Evolutionary conservation across 345 rosid genomes (phyloP), one percentile per base, ranked within the genome.

Genomic region (Linum usitatissimum): DNA sequence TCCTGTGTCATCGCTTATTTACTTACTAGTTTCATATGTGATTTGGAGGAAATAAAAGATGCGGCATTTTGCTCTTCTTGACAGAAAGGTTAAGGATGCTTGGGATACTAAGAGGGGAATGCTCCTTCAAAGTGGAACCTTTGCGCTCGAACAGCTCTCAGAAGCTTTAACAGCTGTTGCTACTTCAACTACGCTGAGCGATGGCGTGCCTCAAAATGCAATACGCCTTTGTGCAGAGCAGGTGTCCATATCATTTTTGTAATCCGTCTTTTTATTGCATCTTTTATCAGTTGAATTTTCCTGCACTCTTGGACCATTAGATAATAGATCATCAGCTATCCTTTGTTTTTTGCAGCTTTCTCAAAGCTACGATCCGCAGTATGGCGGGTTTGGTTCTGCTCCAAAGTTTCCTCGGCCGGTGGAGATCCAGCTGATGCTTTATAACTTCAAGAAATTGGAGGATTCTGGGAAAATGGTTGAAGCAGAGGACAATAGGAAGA

Each of bases 361-460:
- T 19, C 64, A 66, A 53, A 85, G 78, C 71, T 92, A 84, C 55
- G 98, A 92, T 72, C 74, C 89, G 3, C 57, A 60, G 68, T 83
- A 54, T 53, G 96, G 93, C 64, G 98, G 98, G 34, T 92, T 92
- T 81, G 98, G 98, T 73, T 80, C 89, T 65, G 91, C 95, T 12
- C 96, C 98, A 12, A 92, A 92, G 80, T 92, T 92, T 79, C 98
- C 96, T 6, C 81, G 96, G 64, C 98, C 98, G 39, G 98, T 92
- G 23, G 98, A 92, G 83, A 78, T 85, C 58, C 95, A 92, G 61
- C 71, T 89, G 74, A 92, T 88, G 93, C 93, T 88, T 67, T 86
- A 85, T 68, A 74, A 84, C 57, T 84, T 69, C 39, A 86, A 86
- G 69, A 88, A 75, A 68, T 59, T 88, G 71, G 86, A 87, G 70